Conservation (phyloP, 805 yeast species). For the Candida loeiensis region DNA sequence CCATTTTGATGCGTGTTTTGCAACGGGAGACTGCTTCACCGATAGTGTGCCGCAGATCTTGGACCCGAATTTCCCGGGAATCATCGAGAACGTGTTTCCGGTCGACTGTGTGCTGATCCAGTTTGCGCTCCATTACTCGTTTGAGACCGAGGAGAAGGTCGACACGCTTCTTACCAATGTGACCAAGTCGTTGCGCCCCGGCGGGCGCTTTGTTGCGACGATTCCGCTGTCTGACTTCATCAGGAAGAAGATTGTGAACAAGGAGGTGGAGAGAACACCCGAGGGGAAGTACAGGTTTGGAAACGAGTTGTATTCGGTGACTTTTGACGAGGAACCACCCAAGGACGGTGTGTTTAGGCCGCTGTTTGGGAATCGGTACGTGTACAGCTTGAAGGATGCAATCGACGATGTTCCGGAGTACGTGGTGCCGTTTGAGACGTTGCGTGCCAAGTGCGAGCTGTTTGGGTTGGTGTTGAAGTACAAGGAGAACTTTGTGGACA, state of each 20-base stretch:
- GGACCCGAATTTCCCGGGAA: slow-evolving; percentile 56
- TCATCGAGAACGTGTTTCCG: slow-evolving; percentile 62
- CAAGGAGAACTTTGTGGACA: slow-evolving; percentile 74
- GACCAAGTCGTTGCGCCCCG: slow-evolving; percentile 67
- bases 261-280: slow-evolving; percentile 35
- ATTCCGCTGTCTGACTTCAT: slow-evolving; percentile 90
- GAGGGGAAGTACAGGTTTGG: slow-evolving; percentile 63
- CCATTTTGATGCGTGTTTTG: slow-evolving; percentile 76
- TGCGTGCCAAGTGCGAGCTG: slow-evolving; percentile 80
- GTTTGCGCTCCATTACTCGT: slow-evolving; percentile 93
- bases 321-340: slow-evolving; percentile 79
- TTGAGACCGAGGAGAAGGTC: slow-evolving; percentile 78
- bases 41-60: slow-evolving; percentile 64
- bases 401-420: slow-evolving; percentile 96
- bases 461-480: slow-evolving; percentile 69
- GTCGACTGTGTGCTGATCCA: slow-evolving; percentile 88
- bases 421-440: slow-evolving; percentile 89
- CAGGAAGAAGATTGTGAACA: slow-evolving; percentile 54
- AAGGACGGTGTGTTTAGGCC: slow-evolving; percentile 65
- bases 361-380: slow-evolving; percentile 81
- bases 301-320: slow-evolving; percentile 75
- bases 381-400: slow-evolving; percentile 83
- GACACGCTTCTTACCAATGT: slow-evolving; percentile 71
- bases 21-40: slow-evolving; percentile 90
- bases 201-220: slow-evolving; percentile 90